A percentile compares a stretch with the other conserved stretches of the same genome.
These are phyloP conservation scores for Yamagishiella unicocca DNA, from an alignment of 139 green algal species.

Conservation along the genomic window DNA sequence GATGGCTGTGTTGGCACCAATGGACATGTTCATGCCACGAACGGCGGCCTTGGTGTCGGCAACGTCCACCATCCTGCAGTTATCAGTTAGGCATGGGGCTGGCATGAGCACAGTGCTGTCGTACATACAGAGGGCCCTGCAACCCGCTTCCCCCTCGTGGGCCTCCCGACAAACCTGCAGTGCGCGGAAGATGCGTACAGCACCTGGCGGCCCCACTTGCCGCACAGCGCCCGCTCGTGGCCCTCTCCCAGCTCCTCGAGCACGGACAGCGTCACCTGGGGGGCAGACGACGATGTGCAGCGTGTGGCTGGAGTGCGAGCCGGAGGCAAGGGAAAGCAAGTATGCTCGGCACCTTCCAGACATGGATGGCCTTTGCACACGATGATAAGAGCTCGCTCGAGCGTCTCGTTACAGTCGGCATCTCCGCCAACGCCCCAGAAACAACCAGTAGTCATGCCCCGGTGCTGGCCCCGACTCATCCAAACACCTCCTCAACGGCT, in stretches of 20 bases:
- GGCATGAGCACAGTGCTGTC: too few relatives aligned
- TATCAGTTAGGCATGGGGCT: too few relatives aligned
- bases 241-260: background rate
- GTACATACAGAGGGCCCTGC: too few relatives aligned
- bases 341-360: background rate
- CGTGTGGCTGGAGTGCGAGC: background rate
- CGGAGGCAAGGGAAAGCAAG: background rate
- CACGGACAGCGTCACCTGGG: slow-evolving; percentile 23
- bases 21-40: background rate
- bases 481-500: background rate
- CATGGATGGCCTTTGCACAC: background rate
- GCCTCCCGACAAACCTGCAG: slow-evolving; percentile 15
- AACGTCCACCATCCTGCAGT: background rate
- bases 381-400: background rate
- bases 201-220: background rate
- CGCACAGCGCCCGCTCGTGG: slow-evolving; percentile 5
- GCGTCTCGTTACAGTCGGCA: background rate
- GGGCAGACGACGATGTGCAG: background rate
- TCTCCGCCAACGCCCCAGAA: background rate
- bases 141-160: too few relatives aligned
- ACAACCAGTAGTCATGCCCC: background rate
- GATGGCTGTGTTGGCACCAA: background rate
- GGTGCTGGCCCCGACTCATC: background rate
- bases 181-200: slow-evolving; percentile 10
- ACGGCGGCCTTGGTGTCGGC: background rate